Evolutionary conservation across 2,329 filamentous ascomycete genomes (phyloP).

Genomic region (Dactylellina drechsleri): DNA sequence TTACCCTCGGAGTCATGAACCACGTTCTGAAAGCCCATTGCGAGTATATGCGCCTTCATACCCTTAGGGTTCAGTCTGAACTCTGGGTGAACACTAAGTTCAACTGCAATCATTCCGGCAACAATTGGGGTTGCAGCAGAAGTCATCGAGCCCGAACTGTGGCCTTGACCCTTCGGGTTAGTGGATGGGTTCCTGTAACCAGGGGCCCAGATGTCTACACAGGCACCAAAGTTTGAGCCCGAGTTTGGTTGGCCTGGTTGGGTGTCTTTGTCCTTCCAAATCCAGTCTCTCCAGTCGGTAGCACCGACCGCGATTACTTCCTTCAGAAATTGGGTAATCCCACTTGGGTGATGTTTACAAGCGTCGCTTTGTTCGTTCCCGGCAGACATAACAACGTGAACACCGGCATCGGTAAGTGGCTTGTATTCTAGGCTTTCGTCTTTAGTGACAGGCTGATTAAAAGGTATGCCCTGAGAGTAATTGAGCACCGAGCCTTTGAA

Average conservation of each 20-base stretch:
- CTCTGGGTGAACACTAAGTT: conserved; percentile 42
- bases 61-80: conserved; percentile 51
- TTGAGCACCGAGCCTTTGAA: conserved; percentile 64
- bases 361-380: conserved; percentile 60
- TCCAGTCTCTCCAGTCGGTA: conserved; percentile 56
- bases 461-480: conserved; percentile 18
- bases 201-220: conserved; percentile 70
- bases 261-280: conserved; percentile 58
- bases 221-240: conserved; percentile 63
- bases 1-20: conserved; percentile 3
- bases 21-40: conserved; percentile 13
- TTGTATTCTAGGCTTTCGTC: conserved; percentile 38
- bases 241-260: background rate
- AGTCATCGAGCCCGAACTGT: conserved; percentile 66
- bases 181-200: conserved; percentile 59
- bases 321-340: conserved; percentile 60
- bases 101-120: conserved; percentile 56
- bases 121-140: conserved; percentile 65
- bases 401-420: conserved; percentile 62
- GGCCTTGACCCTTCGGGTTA: conserved; percentile 63
- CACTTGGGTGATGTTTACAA: conserved; percentile 60
- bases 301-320: conserved; percentile 63
- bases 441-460: background rate
- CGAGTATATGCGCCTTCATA: conserved; percentile 53
- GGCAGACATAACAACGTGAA: conserved; percentile 63